Percentiles rank a stretch among this genome's conserved stretches.
phyloP scores from a whole-genome alignment of 257 asterid species.

The Nicotiana undulata region DNA sequence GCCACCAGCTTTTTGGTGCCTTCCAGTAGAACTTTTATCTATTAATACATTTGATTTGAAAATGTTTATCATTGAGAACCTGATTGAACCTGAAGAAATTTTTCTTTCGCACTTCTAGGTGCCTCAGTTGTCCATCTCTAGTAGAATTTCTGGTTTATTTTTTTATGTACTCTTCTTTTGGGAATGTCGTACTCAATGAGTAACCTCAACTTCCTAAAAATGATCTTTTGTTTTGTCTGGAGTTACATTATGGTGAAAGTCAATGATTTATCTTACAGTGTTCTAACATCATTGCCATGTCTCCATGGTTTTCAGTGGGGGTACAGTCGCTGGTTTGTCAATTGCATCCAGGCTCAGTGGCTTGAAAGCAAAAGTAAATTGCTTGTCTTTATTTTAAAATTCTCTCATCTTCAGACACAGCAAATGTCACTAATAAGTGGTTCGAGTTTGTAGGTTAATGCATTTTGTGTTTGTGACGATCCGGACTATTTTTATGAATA shows the following conservation, averaged over 20 bases:
- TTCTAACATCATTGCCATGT: not conserved
- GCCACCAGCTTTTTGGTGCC: not conserved
- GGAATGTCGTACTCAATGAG: not conserved
- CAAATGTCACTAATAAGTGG: not conserved
- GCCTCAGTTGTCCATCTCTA: not conserved
- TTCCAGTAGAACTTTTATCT: not conserved
- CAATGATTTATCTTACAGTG: not conserved
- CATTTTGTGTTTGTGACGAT: constrained; percentile 83
- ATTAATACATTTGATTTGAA: not conserved
- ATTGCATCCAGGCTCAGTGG: constrained; percentile 68
- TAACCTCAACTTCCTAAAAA: not conserved
- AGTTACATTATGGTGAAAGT: not conserved
- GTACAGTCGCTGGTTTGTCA: constrained; percentile 88
- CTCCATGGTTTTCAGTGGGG: constrained; percentile 63
- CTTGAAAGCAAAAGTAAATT: constrained; percentile 63
- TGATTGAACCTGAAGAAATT: not conserved
- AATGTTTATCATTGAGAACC: not conserved
- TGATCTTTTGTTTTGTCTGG: not conserved
- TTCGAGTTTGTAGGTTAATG: constrained; percentile 48
- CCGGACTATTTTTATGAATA: constrained; percentile 81
- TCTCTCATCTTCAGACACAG: not conserved
- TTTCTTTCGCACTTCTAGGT: not conserved
- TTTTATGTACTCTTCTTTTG: not conserved
- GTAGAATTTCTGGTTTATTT: not conserved
- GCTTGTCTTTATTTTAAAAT: not conserved